Conservation (phyloP, 2,329 filamentous ascomycete genomes). For the Penicillium sp. region DNA sequence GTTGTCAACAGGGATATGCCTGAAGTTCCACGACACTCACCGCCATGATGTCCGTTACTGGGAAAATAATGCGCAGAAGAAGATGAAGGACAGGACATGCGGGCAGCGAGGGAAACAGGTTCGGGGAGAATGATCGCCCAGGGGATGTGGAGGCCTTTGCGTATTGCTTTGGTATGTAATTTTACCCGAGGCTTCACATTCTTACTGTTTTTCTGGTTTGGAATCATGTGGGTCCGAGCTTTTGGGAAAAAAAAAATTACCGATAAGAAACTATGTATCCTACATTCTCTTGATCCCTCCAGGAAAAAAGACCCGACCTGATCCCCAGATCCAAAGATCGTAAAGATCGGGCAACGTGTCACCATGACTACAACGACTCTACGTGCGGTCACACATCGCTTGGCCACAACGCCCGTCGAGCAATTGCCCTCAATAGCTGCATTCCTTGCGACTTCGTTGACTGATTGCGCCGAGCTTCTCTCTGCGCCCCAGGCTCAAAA, state of each 20-base stretch:
- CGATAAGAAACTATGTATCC: conserved; percentile 10
- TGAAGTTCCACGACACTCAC: conserved; percentile 15
- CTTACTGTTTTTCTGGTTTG: not conserved
- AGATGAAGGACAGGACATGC: conserved; percentile 13
- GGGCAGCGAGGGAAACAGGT: conserved; percentile 6
- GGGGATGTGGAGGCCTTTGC: conserved; percentile 2
- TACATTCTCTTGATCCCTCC: conserved; percentile 6
- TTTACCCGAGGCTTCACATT: conserved; percentile 4
- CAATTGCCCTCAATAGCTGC: conserved; percentile 74
- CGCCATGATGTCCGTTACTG: conserved; percentile 21
- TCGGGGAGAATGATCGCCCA: conserved; percentile 20
- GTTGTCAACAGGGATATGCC: not conserved
- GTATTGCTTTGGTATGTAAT: conserved; percentile 5
- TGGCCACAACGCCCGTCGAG: conserved; percentile 69
- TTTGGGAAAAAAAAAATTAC: conserved; percentile 19
- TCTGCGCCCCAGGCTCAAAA: conserved; percentile 61
- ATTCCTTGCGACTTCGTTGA: conserved; percentile 60
- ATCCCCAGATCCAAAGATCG: not conserved
- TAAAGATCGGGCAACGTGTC: not conserved
- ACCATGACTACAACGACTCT: conserved; percentile 29
- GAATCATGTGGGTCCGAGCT: conserved; percentile 3
- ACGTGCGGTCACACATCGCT: conserved; percentile 47
- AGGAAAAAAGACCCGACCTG: not conserved
- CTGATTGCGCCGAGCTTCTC: conserved; percentile 59
- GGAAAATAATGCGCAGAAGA: conserved; percentile 12